These are phyloP conservation scores for Stenogyne calaminthoides DNA, from an alignment of 305 asterid species.

Conservation along the genomic window DNA sequence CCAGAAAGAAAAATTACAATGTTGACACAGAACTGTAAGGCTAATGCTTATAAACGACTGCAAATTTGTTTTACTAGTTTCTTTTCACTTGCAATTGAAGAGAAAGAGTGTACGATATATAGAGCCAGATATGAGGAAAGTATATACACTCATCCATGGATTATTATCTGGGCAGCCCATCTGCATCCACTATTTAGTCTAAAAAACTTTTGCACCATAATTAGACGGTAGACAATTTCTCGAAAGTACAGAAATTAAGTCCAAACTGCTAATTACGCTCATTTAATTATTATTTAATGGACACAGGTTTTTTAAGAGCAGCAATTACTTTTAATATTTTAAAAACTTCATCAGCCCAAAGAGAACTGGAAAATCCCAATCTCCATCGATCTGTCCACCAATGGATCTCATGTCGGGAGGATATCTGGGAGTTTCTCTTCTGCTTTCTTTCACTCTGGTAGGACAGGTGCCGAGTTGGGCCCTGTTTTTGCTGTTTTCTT, in stretches of 20 bases:
- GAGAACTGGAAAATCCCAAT: background rate
- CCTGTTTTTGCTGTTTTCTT: too few species aligned
- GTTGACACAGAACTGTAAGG: background rate
- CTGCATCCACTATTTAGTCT: slow-evolving; percentile 46
- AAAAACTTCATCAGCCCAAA: slow-evolving; percentile 33
- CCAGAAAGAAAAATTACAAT: background rate
- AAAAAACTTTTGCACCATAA: background rate
- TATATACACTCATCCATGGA: background rate
- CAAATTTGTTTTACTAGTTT: too few species aligned
- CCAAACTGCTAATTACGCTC: slow-evolving; percentile 18
- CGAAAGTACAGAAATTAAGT: background rate
- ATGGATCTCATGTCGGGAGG: too few species aligned
- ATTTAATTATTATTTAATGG: background rate
- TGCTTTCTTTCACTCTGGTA: too few species aligned
- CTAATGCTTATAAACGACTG: background rate
- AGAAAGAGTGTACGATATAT: too few species aligned
- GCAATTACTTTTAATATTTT: background rate
- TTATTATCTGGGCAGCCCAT: background rate
- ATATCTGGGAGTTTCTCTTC: too few species aligned
- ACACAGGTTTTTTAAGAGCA: background rate
- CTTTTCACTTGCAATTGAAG: too few species aligned
- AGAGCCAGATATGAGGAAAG: background rate
- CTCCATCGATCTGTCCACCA: too few species aligned
- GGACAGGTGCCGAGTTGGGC: too few species aligned
- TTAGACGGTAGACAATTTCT: background rate